phyloP scores from a whole-genome alignment of 768 basidiomycete species.

The Kwoniella sp. region DNA sequence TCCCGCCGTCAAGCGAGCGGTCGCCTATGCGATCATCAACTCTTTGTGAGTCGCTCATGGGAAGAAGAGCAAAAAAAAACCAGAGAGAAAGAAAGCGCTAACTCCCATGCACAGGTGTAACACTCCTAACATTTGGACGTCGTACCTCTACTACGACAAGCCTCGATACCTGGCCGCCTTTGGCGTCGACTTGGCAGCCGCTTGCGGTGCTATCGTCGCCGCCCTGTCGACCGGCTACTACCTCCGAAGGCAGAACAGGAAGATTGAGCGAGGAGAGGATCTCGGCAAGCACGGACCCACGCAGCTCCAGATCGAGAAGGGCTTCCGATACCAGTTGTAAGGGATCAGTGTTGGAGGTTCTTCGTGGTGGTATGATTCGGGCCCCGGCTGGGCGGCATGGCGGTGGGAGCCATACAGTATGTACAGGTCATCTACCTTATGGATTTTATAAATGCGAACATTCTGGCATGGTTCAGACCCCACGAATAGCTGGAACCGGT shows the following conservation, averaged over 20 bases:
- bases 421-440: no score
- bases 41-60: no score
- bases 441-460: no score
- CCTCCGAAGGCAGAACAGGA: slow-evolving; percentile 39
- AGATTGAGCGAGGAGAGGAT: slow-evolving; percentile 38
- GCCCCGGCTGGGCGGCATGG: no score
- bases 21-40: slow-evolving; percentile 45
- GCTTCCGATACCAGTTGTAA: slow-evolving; percentile 46
- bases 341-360: no score
- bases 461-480: no score
- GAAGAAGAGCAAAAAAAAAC: no score
- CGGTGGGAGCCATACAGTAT: no score
- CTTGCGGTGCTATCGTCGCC: slow-evolving; percentile 33
- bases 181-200: slow-evolving; percentile 42
- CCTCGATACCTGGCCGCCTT: slow-evolving; percentile 46
- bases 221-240: slow-evolving; percentile 34
- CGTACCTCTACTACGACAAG: slow-evolving; percentile 43
- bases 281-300: slow-evolving; percentile 37
- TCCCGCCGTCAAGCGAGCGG: slow-evolving; percentile 43
- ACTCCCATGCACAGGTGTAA: no score
- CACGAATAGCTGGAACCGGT: no score
- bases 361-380: no score
- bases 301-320: slow-evolving; percentile 34
- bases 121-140: slow-evolving; percentile 46
- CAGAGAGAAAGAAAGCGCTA: no score